Evolutionary conservation across 148 eudicot genomes (phyloP), one percentile per base, ranked within the genome.

Genomic region (Fallopia convolvulus): DNA sequence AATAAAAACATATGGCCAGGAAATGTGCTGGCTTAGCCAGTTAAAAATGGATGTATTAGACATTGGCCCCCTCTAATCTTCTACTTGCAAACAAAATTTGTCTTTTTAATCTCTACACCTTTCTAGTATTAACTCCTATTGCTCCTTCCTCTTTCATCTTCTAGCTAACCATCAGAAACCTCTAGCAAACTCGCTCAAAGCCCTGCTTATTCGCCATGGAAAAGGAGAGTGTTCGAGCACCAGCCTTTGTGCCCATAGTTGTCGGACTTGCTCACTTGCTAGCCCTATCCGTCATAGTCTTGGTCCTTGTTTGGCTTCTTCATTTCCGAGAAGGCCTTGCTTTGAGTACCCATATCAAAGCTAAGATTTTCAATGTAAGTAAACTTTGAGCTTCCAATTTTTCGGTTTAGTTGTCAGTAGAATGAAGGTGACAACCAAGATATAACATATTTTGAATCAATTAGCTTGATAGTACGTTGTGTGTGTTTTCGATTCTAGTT

Each of bases 321-420:
- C 72, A 68, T 68, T 68, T 68, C 72, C 44, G 72, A 1, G 72
- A 68, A 42, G 72, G 72, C 44, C 72, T 68, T 68, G 72, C 72
- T 68, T 36, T 68, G 44, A 68, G 11, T 36, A 68, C 44, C 46
- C 21, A 68, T 5, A 39, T 68, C 20, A 68, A 68, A 6, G 8
- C 44, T 20, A 68, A 68, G 72, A 68, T 68, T 36, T 68, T 33
- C 72, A 68, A 68, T 68, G 72, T 68, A 68, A 18, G 70, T 26
- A 26, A 61, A 4, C 20, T 17, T 52, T 4, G 2, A 3, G 0
- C 39, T 36, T 36, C 58, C n/a, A n/a, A n/a, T n/a, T 17, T 52
- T 4, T 15, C 10, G 1, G 47, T 44, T 44, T 44, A 44, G 47
- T 44, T 44, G 10, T 44, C 11, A 8, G 8, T 44, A 44, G 9